These are phyloP conservation scores for Trichoderma afroharzianum DNA, from an alignment of 2,329 filamentous ascomycete species.

Conservation along the genomic window DNA sequence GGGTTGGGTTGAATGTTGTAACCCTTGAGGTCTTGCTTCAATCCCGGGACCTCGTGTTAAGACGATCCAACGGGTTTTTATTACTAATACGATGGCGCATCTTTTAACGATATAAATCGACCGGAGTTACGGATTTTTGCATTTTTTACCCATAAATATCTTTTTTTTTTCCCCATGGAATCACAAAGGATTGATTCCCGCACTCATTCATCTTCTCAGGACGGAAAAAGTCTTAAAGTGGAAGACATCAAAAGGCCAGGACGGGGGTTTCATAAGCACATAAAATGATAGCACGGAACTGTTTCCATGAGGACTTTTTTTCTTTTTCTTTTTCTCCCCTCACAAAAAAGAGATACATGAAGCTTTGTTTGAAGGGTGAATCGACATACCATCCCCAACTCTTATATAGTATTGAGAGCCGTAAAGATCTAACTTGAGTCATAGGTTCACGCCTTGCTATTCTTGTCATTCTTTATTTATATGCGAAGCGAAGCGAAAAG, in stretches of 20 bases:
- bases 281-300: not conserved
- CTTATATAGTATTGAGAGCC: constrained; percentile 3
- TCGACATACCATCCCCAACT: not conserved
- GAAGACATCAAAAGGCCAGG: no score
- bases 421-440: not conserved
- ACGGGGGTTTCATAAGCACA: not conserved
- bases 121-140: not conserved
- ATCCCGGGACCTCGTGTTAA: not conserved
- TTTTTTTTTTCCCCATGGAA: not conserved
- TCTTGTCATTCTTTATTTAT: no score
- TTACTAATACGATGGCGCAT: not conserved
- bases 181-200: no score
- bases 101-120: not conserved
- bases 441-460: not conserved
- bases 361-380: not conserved
- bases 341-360: no score
- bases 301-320: not conserved
- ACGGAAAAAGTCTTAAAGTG: no score
- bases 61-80: not conserved
- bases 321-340: no score
- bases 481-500: not conserved
- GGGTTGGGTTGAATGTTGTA: not conserved
- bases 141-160: not conserved
- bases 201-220: no score
- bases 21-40: no score